Evolutionary conservation across 108 stramenopile genomes (phyloP).

Genomic region (Asterionellopsis glacialis): DNA sequence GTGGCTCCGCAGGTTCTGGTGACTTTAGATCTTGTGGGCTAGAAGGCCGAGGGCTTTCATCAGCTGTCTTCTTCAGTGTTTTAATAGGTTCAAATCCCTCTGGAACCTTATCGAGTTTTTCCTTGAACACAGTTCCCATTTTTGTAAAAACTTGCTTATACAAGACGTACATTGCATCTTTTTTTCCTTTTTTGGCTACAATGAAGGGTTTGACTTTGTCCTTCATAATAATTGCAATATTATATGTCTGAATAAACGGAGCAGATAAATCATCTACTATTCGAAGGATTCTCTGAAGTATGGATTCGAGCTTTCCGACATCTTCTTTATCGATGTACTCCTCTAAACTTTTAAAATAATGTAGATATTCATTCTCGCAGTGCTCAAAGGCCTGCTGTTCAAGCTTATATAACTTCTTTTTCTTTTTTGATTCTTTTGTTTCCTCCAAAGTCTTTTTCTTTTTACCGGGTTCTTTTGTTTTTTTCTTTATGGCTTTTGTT

Average conservation of each 20-base stretch:
- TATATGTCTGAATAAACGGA: slow-evolving; percentile 2
- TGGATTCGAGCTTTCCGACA: neutral
- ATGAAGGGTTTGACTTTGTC: slow-evolving; percentile 19
- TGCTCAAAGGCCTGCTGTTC: neutral
- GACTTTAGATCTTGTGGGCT: neutral
- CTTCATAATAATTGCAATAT: slow-evolving; percentile 19
- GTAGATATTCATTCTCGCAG: neutral
- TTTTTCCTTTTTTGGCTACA: slow-evolving; percentile 3
- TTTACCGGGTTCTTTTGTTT: too few species aligned
- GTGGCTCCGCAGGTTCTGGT: neutral
- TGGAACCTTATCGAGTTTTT: slow-evolving; percentile 16
- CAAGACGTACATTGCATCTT: neutral
- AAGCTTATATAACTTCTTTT: too few species aligned
- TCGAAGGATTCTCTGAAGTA: neutral
- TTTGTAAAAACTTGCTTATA: slow-evolving; percentile 1
- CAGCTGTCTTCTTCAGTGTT: neutral
- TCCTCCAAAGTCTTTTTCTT: too few species aligned
- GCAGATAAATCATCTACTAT: neutral
- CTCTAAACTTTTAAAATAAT: neutral
- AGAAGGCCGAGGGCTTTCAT: neutral
- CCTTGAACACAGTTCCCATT: slow-evolving; percentile 12
- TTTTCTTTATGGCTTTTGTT: neutral
- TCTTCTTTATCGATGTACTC: neutral
- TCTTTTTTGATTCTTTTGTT: too few species aligned
- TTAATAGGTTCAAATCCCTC: slow-evolving; percentile 17